Percentiles rank a stretch among this genome's conserved stretches.
Evolutionary conservation across 2,329 filamentous ascomycete genomes (phyloP).

Genomic region (Claviceps spartinae): DNA sequence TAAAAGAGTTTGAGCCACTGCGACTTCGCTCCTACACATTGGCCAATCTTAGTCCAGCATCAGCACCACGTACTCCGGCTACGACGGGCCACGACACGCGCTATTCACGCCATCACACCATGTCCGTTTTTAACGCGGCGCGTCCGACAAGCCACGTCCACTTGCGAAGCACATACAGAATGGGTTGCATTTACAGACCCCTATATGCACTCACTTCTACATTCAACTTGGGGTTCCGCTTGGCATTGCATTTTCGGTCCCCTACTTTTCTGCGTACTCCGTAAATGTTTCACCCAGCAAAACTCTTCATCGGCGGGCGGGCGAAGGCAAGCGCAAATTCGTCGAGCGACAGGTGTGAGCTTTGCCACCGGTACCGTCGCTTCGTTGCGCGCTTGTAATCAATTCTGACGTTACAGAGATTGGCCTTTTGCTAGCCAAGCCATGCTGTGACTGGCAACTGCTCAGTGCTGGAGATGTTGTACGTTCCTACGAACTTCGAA

Average conservation of each 20-base stretch:
- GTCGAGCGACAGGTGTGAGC: too few relatives aligned
- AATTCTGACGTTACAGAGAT: too few relatives aligned
- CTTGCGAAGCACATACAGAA: background rate
- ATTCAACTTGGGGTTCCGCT: background rate
- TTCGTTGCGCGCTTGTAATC: too few relatives aligned
- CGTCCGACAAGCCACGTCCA: conserved; percentile 1
- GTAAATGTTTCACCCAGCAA: too few relatives aligned
- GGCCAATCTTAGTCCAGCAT: conserved; percentile 1
- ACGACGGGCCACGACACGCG: background rate
- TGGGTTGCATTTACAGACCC: background rate
- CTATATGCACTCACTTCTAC: background rate
- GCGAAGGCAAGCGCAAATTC: too few relatives aligned
- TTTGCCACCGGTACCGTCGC: too few relatives aligned
- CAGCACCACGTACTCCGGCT: background rate
- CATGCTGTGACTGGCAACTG: background rate
- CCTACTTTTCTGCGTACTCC: too few relatives aligned
- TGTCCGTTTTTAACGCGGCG: conserved; percentile 3
- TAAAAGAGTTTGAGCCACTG: background rate
- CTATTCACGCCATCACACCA: background rate
- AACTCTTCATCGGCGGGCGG: too few relatives aligned
- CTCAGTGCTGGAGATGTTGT: background rate
- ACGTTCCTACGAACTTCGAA: background rate
- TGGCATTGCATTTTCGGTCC: background rate
- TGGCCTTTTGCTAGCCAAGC: background rate
- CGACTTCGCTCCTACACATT: background rate